phyloP scores from a whole-genome alignment of 1,284 basidiomycete species.

The Pyrrhoderma noxium region DNA sequence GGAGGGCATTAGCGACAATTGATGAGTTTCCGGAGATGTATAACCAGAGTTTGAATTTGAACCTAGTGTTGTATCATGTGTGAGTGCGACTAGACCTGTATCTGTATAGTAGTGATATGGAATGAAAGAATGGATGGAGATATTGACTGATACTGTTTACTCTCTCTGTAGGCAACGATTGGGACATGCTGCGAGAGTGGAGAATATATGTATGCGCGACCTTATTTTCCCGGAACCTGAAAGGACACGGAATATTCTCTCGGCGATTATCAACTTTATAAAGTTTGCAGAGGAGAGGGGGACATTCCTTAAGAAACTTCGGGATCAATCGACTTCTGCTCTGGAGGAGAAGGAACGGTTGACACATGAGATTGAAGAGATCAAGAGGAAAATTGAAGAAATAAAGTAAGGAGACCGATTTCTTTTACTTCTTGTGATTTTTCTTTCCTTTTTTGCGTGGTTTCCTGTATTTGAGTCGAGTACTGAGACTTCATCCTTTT shows the following conservation, averaged over 20 bases:
- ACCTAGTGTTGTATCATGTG: slow-evolving; percentile 64
- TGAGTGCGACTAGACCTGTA: no score
- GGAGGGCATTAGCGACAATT: slow-evolving; percentile 45
- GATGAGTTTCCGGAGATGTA: slow-evolving; percentile 62
- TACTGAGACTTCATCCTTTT: neutral
- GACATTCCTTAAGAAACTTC: slow-evolving; percentile 51
- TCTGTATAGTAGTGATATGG: neutral
- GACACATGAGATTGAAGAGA: slow-evolving; percentile 41
- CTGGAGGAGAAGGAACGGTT: slow-evolving; percentile 51
- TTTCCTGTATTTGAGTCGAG: no score
- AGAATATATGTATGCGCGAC: slow-evolving; percentile 73
- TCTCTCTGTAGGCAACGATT: slow-evolving; percentile 51
- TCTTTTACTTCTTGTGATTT: no score
- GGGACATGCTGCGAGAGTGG: slow-evolving; percentile 65
- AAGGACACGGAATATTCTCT: slow-evolving; percentile 67
- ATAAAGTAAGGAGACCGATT: slow-evolving; percentile 51
- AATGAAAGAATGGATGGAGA: neutral
- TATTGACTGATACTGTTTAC: no score
- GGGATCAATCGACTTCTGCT: slow-evolving; percentile 48
- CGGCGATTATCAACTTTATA: slow-evolving; percentile 88
- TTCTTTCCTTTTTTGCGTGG: no score
- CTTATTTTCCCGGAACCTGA: slow-evolving; percentile 63
- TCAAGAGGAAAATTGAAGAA: slow-evolving; percentile 47
- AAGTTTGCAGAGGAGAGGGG: slow-evolving; percentile 78
- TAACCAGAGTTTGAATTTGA: slow-evolving; percentile 44